A percentile compares a stretch with the other conserved stretches of the same genome.
phyloP scores from a whole-genome alignment of 768 basidiomycete genomes.

The Serendipita sp. region DNA sequence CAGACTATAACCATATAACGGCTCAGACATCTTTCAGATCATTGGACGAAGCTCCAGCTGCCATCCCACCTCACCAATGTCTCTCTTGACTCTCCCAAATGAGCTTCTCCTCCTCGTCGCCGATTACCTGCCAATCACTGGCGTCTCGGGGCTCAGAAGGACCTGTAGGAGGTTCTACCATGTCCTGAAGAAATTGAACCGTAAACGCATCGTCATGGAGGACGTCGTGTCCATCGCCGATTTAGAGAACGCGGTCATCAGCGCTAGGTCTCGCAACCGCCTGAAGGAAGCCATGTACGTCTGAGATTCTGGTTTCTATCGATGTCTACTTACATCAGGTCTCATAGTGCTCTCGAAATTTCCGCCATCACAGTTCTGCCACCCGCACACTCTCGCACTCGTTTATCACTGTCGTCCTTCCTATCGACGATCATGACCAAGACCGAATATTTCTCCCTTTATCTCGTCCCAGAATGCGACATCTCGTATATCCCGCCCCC shows the following conservation, averaged over 20 bases:
- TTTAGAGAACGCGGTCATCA: not conserved
- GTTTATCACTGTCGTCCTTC: constrained; percentile 3
- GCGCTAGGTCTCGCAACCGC: not conserved
- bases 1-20: too few species aligned
- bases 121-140: not conserved
- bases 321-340: not conserved
- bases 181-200: not conserved
- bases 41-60: not conserved
- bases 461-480: constrained; percentile 1
- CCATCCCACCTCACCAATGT: not conserved
- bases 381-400: not conserved
- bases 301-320: not conserved
- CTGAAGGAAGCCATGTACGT: not conserved
- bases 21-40: not conserved
- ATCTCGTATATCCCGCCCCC: constrained; percentile 2
- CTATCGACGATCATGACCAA: not conserved
- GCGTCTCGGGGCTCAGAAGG: not conserved
- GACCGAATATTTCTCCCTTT: not conserved
- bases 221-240: constrained; percentile 4
- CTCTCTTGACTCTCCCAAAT: not conserved
- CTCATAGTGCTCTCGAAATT: not conserved
- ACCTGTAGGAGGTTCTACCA: not conserved
- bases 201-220: not conserved
- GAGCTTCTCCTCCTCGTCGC: not conserved
- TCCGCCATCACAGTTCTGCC: constrained; percentile 5